Evolutionary conservation across 2,329 filamentous ascomycete genomes (phyloP).

Genomic region (Periconia digitata): DNA sequence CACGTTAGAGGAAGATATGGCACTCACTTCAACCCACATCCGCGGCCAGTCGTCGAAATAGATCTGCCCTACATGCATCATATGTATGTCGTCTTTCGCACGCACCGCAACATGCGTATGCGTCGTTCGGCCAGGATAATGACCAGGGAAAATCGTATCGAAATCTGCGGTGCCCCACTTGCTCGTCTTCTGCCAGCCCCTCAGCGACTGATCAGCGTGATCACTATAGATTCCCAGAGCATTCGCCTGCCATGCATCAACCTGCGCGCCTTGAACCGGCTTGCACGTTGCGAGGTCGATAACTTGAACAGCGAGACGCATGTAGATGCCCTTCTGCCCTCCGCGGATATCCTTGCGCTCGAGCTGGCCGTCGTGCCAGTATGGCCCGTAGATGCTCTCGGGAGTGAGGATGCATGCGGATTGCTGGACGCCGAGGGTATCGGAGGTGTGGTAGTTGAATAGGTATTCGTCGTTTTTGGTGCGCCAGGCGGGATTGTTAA

Average conservation of each 20-base stretch:
- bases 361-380: constrained; percentile 49
- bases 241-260: constrained; percentile 54
- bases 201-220: constrained; percentile 26
- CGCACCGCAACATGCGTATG: constrained; percentile 32
- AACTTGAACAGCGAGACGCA: constrained; percentile 53
- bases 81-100: constrained; percentile 16
- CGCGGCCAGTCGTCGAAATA: constrained; percentile 39
- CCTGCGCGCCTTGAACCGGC: constrained; percentile 46
- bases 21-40: constrained; percentile 34
- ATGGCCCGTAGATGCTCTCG: constrained; percentile 21
- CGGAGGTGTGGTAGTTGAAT: not conserved
- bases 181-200: constrained; percentile 49
- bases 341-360: constrained; percentile 52
- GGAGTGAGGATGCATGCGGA: constrained; percentile 17
- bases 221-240: constrained; percentile 19
- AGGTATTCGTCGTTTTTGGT: not conserved
- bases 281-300: constrained; percentile 54
- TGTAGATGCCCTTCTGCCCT: constrained; percentile 48
- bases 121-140: constrained; percentile 22
- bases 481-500: not conserved
- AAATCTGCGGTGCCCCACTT: constrained; percentile 50
- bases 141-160: constrained; percentile 49
- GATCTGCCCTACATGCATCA: constrained; percentile 33
- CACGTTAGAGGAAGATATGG: constrained; percentile 14
- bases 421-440: not conserved